Conservation (phyloP, 2,329 filamentous ascomycete species). For the Fusarium guadeloupense region DNA sequence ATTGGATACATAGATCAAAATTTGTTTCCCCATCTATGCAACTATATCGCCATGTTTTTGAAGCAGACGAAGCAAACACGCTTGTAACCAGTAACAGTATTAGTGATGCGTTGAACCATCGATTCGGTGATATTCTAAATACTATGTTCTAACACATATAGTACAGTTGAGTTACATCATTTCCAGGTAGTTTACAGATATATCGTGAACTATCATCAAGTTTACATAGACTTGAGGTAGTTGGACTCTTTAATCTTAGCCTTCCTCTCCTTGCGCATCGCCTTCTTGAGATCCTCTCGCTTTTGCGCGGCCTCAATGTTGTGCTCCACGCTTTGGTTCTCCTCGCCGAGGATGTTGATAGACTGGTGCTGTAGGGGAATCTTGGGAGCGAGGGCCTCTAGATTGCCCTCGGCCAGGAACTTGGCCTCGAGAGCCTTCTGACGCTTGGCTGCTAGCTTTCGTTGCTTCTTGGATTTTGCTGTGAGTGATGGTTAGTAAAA, state of each 20-base stretch:
- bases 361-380: constrained; percentile 81
- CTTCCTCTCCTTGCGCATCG: constrained; percentile 78
- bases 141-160: constrained; percentile 34
- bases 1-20: constrained; percentile 23
- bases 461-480: constrained; percentile 89
- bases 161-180: constrained; percentile 40
- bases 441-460: constrained; percentile 74
- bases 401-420: constrained; percentile 71
- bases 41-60: background rate
- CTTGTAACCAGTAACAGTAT: background rate
- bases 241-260: constrained; percentile 84
- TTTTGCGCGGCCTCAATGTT: constrained; percentile 59
- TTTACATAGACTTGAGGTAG: constrained; percentile 82
- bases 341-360: constrained; percentile 72
- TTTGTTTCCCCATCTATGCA: background rate
- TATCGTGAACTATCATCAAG: constrained; percentile 15
- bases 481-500: constrained; percentile 23
- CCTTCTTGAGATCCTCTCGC: constrained; percentile 71
- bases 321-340: constrained; percentile 54
- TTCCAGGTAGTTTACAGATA: constrained; percentile 42
- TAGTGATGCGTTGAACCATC: background rate
- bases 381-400: constrained; percentile 72
- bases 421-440: constrained; percentile 65
- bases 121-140: constrained; percentile 23
- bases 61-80: background rate